Percentiles rank a stretch among this genome's conserved stretches.
Evolutionary conservation across 768 basidiomycete genomes (phyloP).

Genomic region (Lactarius psammicola): DNA sequence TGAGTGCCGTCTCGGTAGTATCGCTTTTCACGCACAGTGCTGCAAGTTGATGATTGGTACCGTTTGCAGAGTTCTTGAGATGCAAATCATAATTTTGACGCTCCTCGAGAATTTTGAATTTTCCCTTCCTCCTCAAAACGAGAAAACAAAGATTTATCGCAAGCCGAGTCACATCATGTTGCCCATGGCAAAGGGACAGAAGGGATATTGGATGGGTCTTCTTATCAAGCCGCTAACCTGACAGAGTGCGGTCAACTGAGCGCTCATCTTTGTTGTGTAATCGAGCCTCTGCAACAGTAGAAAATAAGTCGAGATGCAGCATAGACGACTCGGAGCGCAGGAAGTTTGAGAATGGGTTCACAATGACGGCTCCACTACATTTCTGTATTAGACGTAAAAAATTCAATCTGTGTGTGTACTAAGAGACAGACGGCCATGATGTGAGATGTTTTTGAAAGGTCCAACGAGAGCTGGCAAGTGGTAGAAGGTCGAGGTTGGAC

Average conservation of each 20-base stretch:
- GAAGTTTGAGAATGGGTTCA: too few relatives aligned
- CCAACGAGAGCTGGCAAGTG: too few relatives aligned
- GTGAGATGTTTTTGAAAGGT: too few relatives aligned
- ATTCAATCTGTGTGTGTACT: too few relatives aligned
- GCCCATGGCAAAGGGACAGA: not conserved
- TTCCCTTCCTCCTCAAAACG: not conserved
- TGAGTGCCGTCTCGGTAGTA: not conserved
- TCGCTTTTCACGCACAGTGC: not conserved
- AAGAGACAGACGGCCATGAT: too few relatives aligned
- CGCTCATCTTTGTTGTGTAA: not conserved
- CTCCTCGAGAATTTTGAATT: not conserved
- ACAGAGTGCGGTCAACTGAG: not conserved
- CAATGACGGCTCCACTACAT: too few relatives aligned
- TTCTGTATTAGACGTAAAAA: too few relatives aligned
- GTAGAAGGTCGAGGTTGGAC: too few relatives aligned
- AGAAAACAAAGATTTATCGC: slow-evolving; percentile 1
- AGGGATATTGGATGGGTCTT: slow-evolving; percentile 10
- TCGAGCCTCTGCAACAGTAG: too few relatives aligned
- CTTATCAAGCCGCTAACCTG: not conserved
- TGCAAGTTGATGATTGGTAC: not conserved
- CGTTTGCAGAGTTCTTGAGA: slow-evolving; percentile 9
- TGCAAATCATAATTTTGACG: slow-evolving; percentile 3
- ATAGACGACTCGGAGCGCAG: too few relatives aligned
- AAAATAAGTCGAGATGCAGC: too few relatives aligned
- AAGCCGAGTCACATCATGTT: slow-evolving; percentile 10